A percentile compares a stretch with the other conserved stretches of the same genome.
Conservation (phyloP, 306 rosid species). For the Sesbania bispinosa region DNA sequence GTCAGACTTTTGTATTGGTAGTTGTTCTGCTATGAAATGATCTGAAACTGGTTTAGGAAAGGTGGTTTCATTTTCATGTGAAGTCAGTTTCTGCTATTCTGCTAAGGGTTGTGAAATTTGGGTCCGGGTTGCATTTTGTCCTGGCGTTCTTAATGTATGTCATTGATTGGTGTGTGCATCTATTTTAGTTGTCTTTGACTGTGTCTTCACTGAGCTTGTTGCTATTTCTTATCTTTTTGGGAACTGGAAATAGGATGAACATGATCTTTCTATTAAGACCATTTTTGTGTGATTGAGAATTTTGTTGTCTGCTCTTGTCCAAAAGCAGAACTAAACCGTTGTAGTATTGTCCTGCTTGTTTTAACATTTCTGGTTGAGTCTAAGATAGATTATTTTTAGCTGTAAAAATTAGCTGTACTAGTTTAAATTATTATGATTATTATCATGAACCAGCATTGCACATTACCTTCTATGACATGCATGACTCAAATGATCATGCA, state of each 20-base stretch:
- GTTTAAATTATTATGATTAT: no score
- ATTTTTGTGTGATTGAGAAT: background rate
- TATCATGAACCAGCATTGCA: background rate
- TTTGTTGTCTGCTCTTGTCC: background rate
- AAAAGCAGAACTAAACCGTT: background rate
- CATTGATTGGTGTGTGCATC: background rate
- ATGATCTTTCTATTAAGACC: background rate
- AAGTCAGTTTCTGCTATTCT: background rate
- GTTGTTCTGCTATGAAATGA: background rate
- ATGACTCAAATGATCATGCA: no score
- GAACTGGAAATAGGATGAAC: background rate
- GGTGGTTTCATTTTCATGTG: background rate
- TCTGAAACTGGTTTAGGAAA: constrained; percentile 14
- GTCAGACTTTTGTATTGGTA: background rate
- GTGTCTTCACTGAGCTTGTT: constrained; percentile 12
- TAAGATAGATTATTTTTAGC: no score
- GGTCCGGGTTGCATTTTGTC: background rate
- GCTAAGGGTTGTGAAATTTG: background rate
- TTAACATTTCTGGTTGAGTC: background rate
- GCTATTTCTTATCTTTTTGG: background rate
- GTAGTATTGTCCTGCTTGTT: background rate
- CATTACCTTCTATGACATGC: background rate
- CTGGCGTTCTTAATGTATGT: background rate
- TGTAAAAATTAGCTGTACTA: background rate
- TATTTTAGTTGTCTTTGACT: background rate